A percentile compares a stretch with the other conserved stretches of the same genome.
These are phyloP conservation scores for Pyrrhoderma noxium DNA, from an alignment of 1,284 basidiomycete species.

Conservation along the genomic window DNA sequence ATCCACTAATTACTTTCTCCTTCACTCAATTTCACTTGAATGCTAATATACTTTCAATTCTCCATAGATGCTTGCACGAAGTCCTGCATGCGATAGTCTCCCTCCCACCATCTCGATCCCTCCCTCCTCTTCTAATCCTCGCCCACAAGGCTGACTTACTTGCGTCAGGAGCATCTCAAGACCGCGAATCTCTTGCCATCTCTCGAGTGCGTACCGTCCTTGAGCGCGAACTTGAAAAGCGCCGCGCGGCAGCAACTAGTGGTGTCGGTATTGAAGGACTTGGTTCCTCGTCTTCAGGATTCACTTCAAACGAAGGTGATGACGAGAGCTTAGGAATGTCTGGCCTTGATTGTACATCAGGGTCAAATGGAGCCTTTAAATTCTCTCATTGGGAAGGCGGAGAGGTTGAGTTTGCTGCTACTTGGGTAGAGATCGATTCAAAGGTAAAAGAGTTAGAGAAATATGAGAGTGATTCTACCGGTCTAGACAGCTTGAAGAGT, in stretches of 20 bases:
- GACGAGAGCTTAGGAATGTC: constrained; percentile 51
- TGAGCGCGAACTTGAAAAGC: constrained; percentile 74
- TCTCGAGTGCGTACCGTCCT: constrained; percentile 65
- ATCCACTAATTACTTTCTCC: not conserved
- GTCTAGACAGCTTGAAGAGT: constrained; percentile 47
- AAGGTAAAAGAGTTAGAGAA: constrained; percentile 19
- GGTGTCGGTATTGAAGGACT: constrained; percentile 65
- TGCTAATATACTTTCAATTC: not conserved
- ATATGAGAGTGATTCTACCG: constrained; percentile 28
- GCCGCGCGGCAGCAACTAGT: constrained; percentile 50
- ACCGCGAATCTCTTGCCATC: constrained; percentile 42
- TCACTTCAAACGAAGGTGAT: constrained; percentile 39
- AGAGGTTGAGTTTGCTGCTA: constrained; percentile 56
- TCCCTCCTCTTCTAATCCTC: constrained; percentile 55
- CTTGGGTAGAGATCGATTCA: constrained; percentile 41
- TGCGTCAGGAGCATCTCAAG: constrained; percentile 31
- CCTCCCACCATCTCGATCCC: constrained; percentile 56
- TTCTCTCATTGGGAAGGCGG: constrained; percentile 78
- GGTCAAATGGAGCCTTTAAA: constrained; percentile 43
- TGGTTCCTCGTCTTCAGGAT: constrained; percentile 32
- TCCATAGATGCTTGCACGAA: constrained; percentile 57
- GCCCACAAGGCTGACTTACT: constrained; percentile 72
- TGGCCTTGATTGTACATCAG: constrained; percentile 55
- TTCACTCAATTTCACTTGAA: constrained; percentile 5
- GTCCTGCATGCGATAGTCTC: constrained; percentile 63